Evolutionary conservation across 1,284 basidiomycete species (phyloP).

Genomic region (Austroboletus niveus): DNA sequence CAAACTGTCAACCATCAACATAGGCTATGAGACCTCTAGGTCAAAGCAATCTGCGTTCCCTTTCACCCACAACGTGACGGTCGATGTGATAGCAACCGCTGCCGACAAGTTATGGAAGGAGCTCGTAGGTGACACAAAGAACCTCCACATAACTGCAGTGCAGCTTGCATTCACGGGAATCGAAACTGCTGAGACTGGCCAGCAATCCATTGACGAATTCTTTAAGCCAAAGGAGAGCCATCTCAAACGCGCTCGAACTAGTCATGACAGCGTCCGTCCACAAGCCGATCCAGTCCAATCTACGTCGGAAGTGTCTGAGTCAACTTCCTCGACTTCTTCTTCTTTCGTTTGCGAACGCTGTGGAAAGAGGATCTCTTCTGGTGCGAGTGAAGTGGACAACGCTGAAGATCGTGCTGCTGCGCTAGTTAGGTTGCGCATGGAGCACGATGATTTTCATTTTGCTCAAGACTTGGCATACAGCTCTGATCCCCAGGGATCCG

Average conservation of each 20-base stretch:
- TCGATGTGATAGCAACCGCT: slow-evolving; percentile 75
- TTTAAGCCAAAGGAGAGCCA: slow-evolving; percentile 44
- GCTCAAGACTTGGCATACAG: slow-evolving; percentile 67
- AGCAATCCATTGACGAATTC: slow-evolving; percentile 86
- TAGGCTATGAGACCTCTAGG: slow-evolving; percentile 64
- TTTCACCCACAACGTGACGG: slow-evolving; percentile 68
- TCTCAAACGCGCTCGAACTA: slow-evolving; percentile 26
- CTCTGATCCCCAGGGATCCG: slow-evolving; percentile 11
- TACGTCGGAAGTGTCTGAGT: neutral
- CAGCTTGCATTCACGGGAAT: slow-evolving; percentile 83
- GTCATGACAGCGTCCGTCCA: neutral
- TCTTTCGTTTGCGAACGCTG: slow-evolving; percentile 58
- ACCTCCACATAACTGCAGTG: slow-evolving; percentile 73
- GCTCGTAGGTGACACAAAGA: slow-evolving; percentile 53
- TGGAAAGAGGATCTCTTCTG: slow-evolving; percentile 39
- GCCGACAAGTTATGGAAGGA: slow-evolving; percentile 90
- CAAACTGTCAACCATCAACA: slow-evolving; percentile 3
- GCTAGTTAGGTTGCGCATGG: slow-evolving; percentile 53
- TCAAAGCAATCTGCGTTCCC: slow-evolving; percentile 87
- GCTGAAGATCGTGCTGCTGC: slow-evolving; percentile 34
- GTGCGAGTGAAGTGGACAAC: slow-evolving; percentile 25
- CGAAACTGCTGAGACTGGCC: slow-evolving; percentile 76
- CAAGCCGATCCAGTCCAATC: neutral
- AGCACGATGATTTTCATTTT: slow-evolving; percentile 87
- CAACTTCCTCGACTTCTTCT: slow-evolving; percentile 30